Evolutionary conservation across 2,329 filamentous ascomycete species (phyloP), one percentile per base, ranked within the genome.

Genomic region (Fusarium sp.): DNA sequence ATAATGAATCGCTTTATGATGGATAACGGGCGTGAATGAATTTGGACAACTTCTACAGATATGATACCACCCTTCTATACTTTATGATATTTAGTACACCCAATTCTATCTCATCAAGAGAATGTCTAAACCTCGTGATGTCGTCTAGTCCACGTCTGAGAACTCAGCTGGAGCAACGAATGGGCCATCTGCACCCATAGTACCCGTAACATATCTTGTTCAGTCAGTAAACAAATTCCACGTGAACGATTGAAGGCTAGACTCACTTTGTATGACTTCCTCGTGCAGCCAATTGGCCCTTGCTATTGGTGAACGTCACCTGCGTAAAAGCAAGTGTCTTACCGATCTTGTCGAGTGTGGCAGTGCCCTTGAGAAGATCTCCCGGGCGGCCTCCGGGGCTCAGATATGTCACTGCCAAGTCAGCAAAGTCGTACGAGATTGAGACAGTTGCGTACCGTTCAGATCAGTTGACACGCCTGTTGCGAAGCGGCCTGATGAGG

Each of bases 381-480:
- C 90, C 90, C 0, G 87, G 82, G 45, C 85, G 85, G 20, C 90
- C 90, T 20, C 90, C 90, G 5, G 86, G 85, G 64, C 84, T 89
- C 28, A 92, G 80, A 75, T 92, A 92, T 0, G 90, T 90, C n/a
- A 92, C 90, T 92, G 4, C 0, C 8, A 14, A 38, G 41, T 13
- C 22, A 79, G 69, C 7, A 17, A 20, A 2, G 22, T 35, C 3
- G 13, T 28, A 7, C 10, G 2, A 1, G 10, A 13, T 6, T 17
- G 11, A 11, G 10, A 3, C 0, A 26, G 3, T 1, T 10, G 4
- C 49, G 42, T 80, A 90, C 90, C 89, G 61, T 90, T 92, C 20
- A 92, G 79, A 72, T 92, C 90, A 0, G 90, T 92, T 5, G 90
- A 90, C 7, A 92, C 90, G 17, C 90, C 90, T 0, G 90, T 92